Conservation (phyloP, 1,139 yeast genomes). For the Yamadazyma siamensis region DNA sequence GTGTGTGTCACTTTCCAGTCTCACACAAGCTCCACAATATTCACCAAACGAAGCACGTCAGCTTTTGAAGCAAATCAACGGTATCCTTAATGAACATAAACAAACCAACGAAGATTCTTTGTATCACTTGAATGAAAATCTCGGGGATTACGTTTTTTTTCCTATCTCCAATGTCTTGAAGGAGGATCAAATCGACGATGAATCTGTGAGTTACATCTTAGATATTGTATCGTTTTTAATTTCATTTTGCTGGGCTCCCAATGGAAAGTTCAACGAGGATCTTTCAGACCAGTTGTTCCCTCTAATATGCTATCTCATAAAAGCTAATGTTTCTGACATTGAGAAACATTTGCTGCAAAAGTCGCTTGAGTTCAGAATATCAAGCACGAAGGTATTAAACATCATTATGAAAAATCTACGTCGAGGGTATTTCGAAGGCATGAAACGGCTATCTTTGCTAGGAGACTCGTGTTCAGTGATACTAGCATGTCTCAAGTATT, state of each 20-base stretch:
- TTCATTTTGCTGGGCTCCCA: conserved; percentile 30
- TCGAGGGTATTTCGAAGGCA: conserved; percentile 7
- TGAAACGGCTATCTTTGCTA: conserved; percentile 11
- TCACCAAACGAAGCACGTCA: too few relatives aligned
- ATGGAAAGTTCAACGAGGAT: conserved; percentile 15
- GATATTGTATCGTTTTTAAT: conserved; percentile 28
- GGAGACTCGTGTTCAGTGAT: conserved; percentile 12
- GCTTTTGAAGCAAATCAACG: conserved; percentile 17
- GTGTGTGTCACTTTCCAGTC: conserved; percentile 36
- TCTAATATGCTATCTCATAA: conserved; percentile 25
- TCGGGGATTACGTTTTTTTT: conserved; percentile 43
- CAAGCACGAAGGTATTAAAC: conserved; percentile 13
- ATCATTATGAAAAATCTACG: conserved; percentile 3
- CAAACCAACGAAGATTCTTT: conserved; percentile 11
- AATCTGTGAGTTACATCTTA: conserved; percentile 21
- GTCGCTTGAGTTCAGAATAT: conserved; percentile 17
- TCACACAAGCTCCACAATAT: too few relatives aligned
- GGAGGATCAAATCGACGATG: conserved; percentile 21
- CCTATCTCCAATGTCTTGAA: conserved; percentile 36
- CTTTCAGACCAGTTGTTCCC: conserved; percentile 38
- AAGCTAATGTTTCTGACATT: conserved; percentile 10
- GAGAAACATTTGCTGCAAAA: conserved; percentile 6
- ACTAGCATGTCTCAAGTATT: conserved; percentile 6
- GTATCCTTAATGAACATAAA: conserved; percentile 15
- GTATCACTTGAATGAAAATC: conserved; percentile 25